Evolutionary conservation across 345 rosid genomes (phyloP), one percentile per base, ranked within the genome.

Genomic region (Stellera chamaejasme): DNA sequence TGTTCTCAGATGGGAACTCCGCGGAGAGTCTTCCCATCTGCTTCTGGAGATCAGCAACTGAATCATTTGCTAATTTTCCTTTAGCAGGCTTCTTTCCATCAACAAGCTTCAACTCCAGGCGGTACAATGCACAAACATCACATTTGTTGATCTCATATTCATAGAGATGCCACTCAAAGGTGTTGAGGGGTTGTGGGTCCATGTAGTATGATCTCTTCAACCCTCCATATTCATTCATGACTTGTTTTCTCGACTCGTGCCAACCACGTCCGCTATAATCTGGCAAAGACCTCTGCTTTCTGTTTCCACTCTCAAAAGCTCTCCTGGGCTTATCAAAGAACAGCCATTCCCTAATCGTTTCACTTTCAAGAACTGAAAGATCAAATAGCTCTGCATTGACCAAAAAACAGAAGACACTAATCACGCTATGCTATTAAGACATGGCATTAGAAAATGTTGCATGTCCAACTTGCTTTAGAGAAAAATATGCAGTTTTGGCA

Each of bases 271-370:
- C 97, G 13, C 81, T 77, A 75, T 93, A 90, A 68, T 93, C 97
- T n/a, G 99, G 97, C 66, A 87, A 66, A 52, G 99, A 89, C 63
- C 99, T 85, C 71, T 93, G 97, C 88, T 93, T 93, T 67, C 99
- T 83, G 71, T 87, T 90, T 62, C 97, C 96, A 51, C 96, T 87
- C 70, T 93, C 96, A 65, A 89, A 90, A 3, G 99, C 99, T 71
- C 97, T 82, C 51, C 97, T 82, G 41, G 97, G 97, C 65, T 90
- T 90, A 79, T 93, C 97, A 52, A 93, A 93, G 66, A 90, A 90
- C 50, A 94, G 95, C 99, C 97, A 94, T 63, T 94, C 99, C 77
- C 99, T 85, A 47, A 93, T 80, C 45, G 92, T 79, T 79, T 93
- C 99, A 54, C 88, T 87, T 56, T 87, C 90, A 0, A 83, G 82